phyloP scores from a whole-genome alignment of 129 eudicot species.

The Dittrichia graveolens region DNA sequence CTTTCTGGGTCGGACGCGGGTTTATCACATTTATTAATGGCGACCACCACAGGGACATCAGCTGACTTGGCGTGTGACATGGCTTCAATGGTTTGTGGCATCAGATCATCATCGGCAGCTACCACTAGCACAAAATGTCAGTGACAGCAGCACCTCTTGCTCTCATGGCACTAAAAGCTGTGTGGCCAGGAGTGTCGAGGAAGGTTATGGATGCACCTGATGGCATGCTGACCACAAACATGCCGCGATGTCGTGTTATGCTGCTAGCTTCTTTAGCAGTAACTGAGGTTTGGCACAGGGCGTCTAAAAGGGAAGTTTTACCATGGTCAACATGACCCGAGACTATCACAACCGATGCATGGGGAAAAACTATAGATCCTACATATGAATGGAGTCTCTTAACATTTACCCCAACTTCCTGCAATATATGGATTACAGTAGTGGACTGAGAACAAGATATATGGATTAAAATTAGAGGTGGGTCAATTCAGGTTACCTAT shows the following conservation, averaged over 20 bases:
- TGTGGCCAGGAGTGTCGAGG: constrained; percentile 92
- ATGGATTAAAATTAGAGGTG: not conserved
- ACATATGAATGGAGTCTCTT: constrained; percentile 58
- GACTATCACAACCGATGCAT: constrained; percentile 91
- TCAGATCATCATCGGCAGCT: constrained; percentile 91
- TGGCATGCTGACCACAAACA: constrained; percentile 77
- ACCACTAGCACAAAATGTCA: constrained; percentile 82
- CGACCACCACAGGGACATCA: constrained; percentile 87
- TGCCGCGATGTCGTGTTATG: constrained; percentile 91
- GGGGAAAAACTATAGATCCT: constrained; percentile 62
- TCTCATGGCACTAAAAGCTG: constrained; percentile 87
- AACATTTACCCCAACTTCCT: constrained; percentile 84
- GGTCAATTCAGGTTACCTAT: not conserved
- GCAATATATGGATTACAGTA: constrained; percentile 1
- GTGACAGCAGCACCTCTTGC: constrained; percentile 90
- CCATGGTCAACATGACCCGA: constrained; percentile 99
- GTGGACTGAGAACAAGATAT: not conserved
- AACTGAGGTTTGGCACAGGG: constrained; percentile 83
- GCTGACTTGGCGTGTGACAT: constrained; percentile 86
- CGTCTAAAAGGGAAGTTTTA: constrained; percentile 88
- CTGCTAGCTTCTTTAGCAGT: constrained; percentile 95
- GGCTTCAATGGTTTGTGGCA: constrained; percentile 92
- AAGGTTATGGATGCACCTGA: constrained; percentile 82
- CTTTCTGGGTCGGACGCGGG: constrained; percentile 80
- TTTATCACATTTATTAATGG: constrained; percentile 90